These are phyloP conservation scores for Boletus insuetus DNA, from an alignment of 768 basidiomycete species.

Conservation along the genomic window DNA sequence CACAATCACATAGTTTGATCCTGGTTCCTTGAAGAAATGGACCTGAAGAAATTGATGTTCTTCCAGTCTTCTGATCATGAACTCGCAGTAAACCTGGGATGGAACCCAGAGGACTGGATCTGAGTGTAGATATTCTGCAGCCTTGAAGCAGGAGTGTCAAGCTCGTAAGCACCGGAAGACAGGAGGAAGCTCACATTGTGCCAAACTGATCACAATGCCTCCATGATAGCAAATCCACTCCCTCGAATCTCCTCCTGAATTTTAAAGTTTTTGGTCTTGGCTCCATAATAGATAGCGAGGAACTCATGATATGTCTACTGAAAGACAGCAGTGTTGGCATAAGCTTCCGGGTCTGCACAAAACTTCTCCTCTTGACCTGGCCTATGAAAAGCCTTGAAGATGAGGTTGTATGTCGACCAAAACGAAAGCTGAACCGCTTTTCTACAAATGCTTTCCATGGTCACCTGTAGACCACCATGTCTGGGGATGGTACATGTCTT, in stretches of 20 bases:
- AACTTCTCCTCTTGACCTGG: slow-evolving; percentile 7
- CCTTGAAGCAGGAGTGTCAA: neutral
- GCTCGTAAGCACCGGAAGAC: too few species aligned
- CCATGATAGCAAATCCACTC: neutral
- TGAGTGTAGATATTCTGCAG: slow-evolving; percentile 1
- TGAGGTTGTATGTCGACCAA: slow-evolving; percentile 3
- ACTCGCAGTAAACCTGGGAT: neutral
- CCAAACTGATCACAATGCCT: too few species aligned
- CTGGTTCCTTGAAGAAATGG: slow-evolving; percentile 3
- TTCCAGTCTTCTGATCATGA: neutral
- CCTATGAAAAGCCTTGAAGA: slow-evolving; percentile 4
- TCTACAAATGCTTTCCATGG: neutral
- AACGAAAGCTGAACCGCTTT: slow-evolving; percentile 1
- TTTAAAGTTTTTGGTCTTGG: neutral
- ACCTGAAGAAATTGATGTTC: slow-evolving; percentile 1
- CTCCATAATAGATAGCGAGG: neutral
- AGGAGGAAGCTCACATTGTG: too few species aligned
- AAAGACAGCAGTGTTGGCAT: neutral
- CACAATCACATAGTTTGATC: neutral
- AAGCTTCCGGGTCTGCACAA: slow-evolving; percentile 2
- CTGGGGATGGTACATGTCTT: slow-evolving; percentile 9
- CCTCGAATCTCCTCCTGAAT: slow-evolving; percentile 6
- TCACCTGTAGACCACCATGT: slow-evolving; percentile 7
- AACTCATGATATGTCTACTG: slow-evolving; percentile 3
- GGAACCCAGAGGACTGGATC: slow-evolving; percentile 6